These are phyloP conservation scores for Boletus sensibilis DNA, from an alignment of 768 basidiomycete species.

Conservation along the genomic window DNA sequence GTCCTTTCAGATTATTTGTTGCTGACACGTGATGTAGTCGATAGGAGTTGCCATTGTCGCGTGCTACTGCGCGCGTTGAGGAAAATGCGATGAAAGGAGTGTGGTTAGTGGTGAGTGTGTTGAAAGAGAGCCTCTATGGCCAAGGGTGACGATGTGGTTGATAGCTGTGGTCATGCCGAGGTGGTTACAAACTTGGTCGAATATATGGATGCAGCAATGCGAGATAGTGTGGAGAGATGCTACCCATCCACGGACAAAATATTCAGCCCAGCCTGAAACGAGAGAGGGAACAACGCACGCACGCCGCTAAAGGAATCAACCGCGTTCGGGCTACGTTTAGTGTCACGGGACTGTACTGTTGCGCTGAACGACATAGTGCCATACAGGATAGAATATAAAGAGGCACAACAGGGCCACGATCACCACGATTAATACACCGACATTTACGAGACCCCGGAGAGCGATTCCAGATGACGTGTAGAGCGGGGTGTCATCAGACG, in stretches of 20 bases:
- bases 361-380: slow-evolving; percentile 27
- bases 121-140: neutral
- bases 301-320: slow-evolving; percentile 3
- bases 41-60: neutral
- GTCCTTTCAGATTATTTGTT: slow-evolving; percentile 13
- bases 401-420: slow-evolving; percentile 61
- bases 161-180: neutral
- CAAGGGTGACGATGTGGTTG: neutral
- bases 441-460: slow-evolving; percentile 61
- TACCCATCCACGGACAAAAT: neutral
- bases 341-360: slow-evolving; percentile 11
- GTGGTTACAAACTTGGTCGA: neutral
- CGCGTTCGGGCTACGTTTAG: neutral
- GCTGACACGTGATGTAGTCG: slow-evolving; percentile 5
- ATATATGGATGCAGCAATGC: slow-evolving; percentile 10
- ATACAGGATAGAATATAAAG: slow-evolving; percentile 82
- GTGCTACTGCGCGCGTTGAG: neutral
- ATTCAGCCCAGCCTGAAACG: neutral
- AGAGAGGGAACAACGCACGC: neutral
- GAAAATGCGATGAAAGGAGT: neutral
- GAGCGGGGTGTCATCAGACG: slow-evolving; percentile 34
- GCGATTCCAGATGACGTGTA: slow-evolving; percentile 28
- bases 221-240: neutral
- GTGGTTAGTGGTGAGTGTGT: neutral
- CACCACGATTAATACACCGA: slow-evolving; percentile 65